Evolutionary conservation across 2,329 filamentous ascomycete species (phyloP).

Genomic region (Geoglossum cookeanum): DNA sequence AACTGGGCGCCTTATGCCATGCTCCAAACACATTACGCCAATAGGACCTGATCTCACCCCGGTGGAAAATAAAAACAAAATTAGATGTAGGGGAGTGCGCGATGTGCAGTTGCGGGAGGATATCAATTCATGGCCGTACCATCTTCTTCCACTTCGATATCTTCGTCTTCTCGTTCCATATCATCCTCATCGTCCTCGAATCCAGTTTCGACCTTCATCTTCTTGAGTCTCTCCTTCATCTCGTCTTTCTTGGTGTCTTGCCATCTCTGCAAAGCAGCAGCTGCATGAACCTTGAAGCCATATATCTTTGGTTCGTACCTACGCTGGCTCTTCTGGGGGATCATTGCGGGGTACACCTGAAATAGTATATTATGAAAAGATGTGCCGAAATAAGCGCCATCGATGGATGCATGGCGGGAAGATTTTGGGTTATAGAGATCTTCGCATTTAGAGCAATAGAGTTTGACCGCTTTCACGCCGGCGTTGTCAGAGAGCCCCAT

Average conservation of each 20-base stretch:
- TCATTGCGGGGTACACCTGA: conserved; percentile 84
- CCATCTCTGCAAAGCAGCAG: conserved; percentile 77
- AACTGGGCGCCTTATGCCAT: not conserved
- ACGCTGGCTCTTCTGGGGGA: conserved; percentile 67
- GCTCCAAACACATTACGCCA: not conserved
- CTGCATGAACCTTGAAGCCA: conserved; percentile 87
- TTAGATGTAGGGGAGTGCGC: not conserved
- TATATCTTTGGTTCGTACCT: conserved; percentile 83
- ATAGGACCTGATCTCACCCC: not conserved
- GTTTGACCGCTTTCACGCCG: conserved; percentile 77
- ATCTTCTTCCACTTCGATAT: conserved; percentile 37
- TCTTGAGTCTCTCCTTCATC: conserved; percentile 60
- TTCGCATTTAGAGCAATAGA: conserved; percentile 94
- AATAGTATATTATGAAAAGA: conserved; percentile 99
- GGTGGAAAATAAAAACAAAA: not conserved
- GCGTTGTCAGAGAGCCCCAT: conserved; percentile 86
- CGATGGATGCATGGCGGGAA: conserved; percentile 81
- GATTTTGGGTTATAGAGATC: conserved; percentile 99
- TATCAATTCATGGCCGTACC: conserved; percentile 13
- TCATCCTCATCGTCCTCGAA: conserved; percentile 52
- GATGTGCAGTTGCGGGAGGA: not conserved
- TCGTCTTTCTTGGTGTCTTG: conserved; percentile 65
- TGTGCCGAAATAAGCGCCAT: conserved; percentile 94
- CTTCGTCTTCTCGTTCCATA: conserved; percentile 35
- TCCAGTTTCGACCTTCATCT: conserved; percentile 50